Evolutionary conservation across 108 stramenopile genomes (phyloP).

Genomic region (Aurantiochytrium sp.): DNA sequence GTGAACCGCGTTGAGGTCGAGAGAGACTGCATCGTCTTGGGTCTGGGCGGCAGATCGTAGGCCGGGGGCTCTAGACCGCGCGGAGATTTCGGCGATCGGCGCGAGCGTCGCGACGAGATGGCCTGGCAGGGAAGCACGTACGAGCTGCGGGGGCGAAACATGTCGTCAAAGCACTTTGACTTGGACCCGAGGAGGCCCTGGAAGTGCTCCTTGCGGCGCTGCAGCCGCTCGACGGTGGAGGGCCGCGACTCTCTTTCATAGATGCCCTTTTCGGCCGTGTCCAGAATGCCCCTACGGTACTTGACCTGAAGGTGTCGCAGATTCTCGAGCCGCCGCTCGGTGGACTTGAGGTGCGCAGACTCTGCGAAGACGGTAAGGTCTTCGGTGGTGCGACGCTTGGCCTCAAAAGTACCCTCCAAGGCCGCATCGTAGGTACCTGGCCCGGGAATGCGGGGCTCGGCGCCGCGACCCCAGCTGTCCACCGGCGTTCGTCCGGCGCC

Average conservation of each 20-base stretch:
- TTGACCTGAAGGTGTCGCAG: neutral
- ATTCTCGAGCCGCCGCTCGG: neutral
- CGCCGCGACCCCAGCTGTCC: neutral
- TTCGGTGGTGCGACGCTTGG: neutral
- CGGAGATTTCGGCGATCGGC: neutral
- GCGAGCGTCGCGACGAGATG: neutral
- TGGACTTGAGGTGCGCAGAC: neutral
- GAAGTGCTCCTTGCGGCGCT: constrained; percentile 8
- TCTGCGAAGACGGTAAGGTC: neutral
- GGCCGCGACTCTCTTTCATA: neutral
- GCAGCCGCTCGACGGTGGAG: neutral
- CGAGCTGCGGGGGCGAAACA: neutral
- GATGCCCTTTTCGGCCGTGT: constrained; percentile 1
- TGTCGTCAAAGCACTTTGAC: neutral
- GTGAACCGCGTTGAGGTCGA: too few relatives aligned
- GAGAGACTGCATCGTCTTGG: neutral
- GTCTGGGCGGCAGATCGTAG: neutral
- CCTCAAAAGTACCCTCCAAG: constrained; percentile 11
- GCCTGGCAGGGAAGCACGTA: neutral
- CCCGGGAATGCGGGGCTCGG: neutral
- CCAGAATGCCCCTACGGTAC: neutral
- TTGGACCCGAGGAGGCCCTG: neutral
- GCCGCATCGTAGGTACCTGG: neutral
- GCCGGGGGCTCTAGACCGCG: neutral
- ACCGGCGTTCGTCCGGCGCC: neutral